Evolutionary conservation across 495 filamentous ascomycete species (phyloP).

Genomic region (Aspergillus nidulans): DNA sequence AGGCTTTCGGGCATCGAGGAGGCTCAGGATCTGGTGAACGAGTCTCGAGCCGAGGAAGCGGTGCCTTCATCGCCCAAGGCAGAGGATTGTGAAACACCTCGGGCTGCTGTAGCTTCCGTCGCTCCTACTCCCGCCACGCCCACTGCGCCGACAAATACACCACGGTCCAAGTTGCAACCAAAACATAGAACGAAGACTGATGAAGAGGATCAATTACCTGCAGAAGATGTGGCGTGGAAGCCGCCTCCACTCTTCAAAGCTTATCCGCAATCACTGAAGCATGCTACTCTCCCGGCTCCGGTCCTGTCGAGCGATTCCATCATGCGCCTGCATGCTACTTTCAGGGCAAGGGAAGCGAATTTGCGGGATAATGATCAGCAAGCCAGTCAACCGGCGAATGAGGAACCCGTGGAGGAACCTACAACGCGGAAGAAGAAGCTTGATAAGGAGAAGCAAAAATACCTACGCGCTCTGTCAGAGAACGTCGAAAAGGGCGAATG

Average conservation of each 20-base stretch:
- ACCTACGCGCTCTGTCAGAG: slow-evolving; percentile 51
- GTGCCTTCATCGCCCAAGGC: slow-evolving; percentile 29
- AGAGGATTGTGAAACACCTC: slow-evolving; percentile 21
- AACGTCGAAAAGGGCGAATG: slow-evolving; percentile 66
- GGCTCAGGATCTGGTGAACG: slow-evolving; percentile 9
- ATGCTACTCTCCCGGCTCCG: slow-evolving; percentile 48
- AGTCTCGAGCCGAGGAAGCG: slow-evolving; percentile 12
- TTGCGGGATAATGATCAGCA: slow-evolving; percentile 37
- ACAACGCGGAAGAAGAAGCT: slow-evolving; percentile 37
- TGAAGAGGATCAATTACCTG: slow-evolving; percentile 16
- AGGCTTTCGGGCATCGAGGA: slow-evolving; percentile 38
- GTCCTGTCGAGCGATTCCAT: slow-evolving; percentile 54
- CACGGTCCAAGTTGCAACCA: slow-evolving; percentile 21
- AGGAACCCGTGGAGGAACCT: slow-evolving; percentile 22
- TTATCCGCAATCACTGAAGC: slow-evolving; percentile 75
- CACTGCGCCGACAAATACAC: slow-evolving; percentile 17
- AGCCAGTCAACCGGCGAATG: slow-evolving; percentile 19
- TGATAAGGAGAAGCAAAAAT: slow-evolving; percentile 37
- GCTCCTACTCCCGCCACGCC: slow-evolving; percentile 27
- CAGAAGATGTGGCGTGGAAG: slow-evolving; percentile 53
- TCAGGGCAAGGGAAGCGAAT: slow-evolving; percentile 36
- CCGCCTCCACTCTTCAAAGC: slow-evolving; percentile 85
- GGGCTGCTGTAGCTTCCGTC: slow-evolving; percentile 21
- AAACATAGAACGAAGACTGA: slow-evolving; percentile 20
- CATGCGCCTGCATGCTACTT: slow-evolving; percentile 48